Evolutionary conservation across 2,329 filamentous ascomycete genomes (phyloP).

Genomic region (Talaromyces sp.): DNA sequence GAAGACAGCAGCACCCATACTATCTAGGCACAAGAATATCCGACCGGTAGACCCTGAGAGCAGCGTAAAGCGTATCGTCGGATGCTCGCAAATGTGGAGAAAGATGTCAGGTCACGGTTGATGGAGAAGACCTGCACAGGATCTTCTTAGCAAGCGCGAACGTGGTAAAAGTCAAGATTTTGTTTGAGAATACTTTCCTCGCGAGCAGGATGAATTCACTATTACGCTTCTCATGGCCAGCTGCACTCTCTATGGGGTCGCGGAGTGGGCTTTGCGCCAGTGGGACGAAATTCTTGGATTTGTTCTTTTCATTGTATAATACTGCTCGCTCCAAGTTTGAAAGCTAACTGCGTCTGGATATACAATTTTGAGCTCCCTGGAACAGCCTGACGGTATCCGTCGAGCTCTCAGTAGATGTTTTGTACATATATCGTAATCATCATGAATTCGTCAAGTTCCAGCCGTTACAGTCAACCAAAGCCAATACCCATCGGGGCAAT

Average conservation of each 20-base stretch:
- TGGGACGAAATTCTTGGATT: too few relatives aligned
- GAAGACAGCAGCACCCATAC: not conserved
- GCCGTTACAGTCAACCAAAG: not conserved
- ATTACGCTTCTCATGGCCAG: not conserved
- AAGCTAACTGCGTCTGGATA: too few relatives aligned
- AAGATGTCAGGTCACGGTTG: not conserved
- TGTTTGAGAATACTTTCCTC: not conserved
- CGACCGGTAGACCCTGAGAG: not conserved
- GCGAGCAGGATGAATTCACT: not conserved
- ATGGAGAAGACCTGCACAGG: not conserved
- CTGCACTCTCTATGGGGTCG: not conserved
- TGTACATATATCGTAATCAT: not conserved
- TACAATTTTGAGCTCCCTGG: too few relatives aligned
- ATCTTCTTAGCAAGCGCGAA: not conserved
- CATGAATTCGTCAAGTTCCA: slow-evolving; percentile 1
- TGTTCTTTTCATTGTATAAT: too few relatives aligned
- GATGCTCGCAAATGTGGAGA: not conserved
- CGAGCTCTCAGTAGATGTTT: not conserved
- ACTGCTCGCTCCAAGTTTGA: too few relatives aligned
- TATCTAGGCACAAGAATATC: not conserved
- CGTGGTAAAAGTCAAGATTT: not conserved
- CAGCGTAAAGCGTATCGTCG: not conserved
- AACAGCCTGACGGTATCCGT: too few relatives aligned
- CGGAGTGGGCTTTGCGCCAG: too few relatives aligned
- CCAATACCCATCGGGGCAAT: not conserved